These are phyloP conservation scores for Aeschynomene evenia DNA, from an alignment of 306 rosid species.

Conservation along the genomic window DNA sequence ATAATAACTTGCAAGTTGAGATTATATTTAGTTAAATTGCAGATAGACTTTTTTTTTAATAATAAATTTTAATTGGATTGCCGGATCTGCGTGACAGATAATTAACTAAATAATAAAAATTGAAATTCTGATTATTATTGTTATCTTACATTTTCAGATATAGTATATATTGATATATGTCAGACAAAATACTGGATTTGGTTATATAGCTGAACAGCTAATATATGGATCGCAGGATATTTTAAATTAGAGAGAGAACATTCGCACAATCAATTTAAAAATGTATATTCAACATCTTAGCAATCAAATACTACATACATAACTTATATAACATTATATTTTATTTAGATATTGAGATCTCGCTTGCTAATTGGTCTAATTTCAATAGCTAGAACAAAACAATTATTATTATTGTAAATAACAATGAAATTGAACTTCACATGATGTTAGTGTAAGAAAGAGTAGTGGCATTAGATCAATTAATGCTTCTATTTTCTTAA, in stretches of 20 bases:
- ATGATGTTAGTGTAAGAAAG: no score
- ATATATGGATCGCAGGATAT: background rate
- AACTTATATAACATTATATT: no score
- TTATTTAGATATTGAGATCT: background rate
- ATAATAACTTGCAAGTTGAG: background rate
- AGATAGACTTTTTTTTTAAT: background rate
- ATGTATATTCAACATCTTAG: background rate
- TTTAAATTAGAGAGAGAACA: background rate
- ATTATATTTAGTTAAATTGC: background rate
- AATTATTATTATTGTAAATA: no score
- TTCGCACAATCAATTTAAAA: background rate
- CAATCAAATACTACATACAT: background rate
- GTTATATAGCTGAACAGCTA: background rate
- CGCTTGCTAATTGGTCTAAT: background rate
- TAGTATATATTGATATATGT: background rate
- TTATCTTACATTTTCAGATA: no score
- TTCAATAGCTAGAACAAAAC: background rate
- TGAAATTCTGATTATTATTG: background rate
- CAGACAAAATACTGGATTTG: constrained; percentile 29
- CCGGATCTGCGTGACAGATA: background rate
- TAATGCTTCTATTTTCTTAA: no score
- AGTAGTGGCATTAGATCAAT: no score
- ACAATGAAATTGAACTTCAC: background rate
- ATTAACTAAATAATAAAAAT: background rate
- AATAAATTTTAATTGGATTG: background rate